A percentile compares a stretch with the other conserved stretches of the same genome.
Conservation (phyloP, 768 basidiomycete species). For the Candolleomyces efflorescens region DNA sequence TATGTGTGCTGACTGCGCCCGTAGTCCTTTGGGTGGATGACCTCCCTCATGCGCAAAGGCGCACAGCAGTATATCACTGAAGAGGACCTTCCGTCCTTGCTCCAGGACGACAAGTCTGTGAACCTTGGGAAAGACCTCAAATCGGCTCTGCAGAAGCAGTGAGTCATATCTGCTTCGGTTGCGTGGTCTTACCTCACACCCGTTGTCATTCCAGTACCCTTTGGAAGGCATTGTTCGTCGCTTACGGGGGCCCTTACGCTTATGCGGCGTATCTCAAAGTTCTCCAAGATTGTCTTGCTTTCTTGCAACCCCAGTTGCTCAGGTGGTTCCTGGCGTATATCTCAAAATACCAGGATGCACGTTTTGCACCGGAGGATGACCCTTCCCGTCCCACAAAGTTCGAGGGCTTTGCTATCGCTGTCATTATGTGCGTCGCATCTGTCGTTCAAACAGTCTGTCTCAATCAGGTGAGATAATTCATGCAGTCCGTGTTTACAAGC, state of each 20-base stretch:
- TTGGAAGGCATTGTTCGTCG: constrained; percentile 67
- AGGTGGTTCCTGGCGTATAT: constrained; percentile 79
- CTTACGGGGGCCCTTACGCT: constrained; percentile 77
- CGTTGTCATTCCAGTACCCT: constrained; percentile 44
- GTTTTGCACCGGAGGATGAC: constrained; percentile 25
- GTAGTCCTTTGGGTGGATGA: constrained; percentile 83
- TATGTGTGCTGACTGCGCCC: constrained; percentile 1
- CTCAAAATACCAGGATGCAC: constrained; percentile 61
- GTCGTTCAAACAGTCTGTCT: constrained; percentile 75
- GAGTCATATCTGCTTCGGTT: constrained; percentile 21
- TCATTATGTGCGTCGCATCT: constrained; percentile 77
- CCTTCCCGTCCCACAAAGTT: constrained; percentile 31
- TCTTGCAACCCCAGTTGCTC: constrained; percentile 85
- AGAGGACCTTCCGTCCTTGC: constrained; percentile 77
- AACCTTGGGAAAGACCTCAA: constrained; percentile 62
- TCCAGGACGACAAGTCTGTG: constrained; percentile 63
- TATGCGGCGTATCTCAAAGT: constrained; percentile 64
- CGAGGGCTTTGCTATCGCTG: constrained; percentile 73
- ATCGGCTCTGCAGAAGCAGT: constrained; percentile 59
- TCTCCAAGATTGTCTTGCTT: constrained; percentile 75
- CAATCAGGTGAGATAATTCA: constrained; percentile 55
- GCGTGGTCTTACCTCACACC: neutral
- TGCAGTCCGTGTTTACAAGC: neutral
- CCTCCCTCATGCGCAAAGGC: constrained; percentile 70
- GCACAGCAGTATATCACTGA: constrained; percentile 68